A percentile compares a stretch with the other conserved stretches of the same genome.
These are phyloP conservation scores for Auricularia sp. DNA, from an alignment of 768 basidiomycete genomes.

Conservation along the genomic window DNA sequence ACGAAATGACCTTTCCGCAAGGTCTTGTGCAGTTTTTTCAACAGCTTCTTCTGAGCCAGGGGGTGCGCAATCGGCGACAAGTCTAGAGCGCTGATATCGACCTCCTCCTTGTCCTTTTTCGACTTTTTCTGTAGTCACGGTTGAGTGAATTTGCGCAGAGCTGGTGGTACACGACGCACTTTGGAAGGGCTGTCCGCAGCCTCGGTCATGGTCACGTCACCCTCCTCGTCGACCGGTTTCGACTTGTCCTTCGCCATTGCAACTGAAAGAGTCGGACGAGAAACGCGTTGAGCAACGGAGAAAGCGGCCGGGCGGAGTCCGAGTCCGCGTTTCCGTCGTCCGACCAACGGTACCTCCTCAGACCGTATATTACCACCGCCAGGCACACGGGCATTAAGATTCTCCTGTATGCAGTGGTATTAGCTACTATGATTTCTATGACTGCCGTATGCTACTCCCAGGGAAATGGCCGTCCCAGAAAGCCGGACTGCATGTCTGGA, in stretches of 20 bases:
- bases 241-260: constrained; percentile 63
- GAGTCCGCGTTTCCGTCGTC: not conserved
- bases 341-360: too few relatives aligned
- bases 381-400: too few relatives aligned
- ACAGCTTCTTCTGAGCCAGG: constrained; percentile 83
- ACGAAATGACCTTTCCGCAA: constrained; percentile 70
- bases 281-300: not conserved
- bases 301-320: not conserved
- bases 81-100: constrained; percentile 63
- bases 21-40: constrained; percentile 90
- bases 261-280: not conserved
- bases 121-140: constrained; percentile 42
- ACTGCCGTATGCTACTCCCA: too few relatives aligned
- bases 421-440: too few relatives aligned
- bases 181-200: constrained; percentile 26
- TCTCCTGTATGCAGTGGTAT: too few relatives aligned
- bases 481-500: too few relatives aligned
- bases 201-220: constrained; percentile 35
- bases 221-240: constrained; percentile 61
- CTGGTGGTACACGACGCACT: constrained; percentile 14
- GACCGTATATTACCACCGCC: too few relatives aligned
- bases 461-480: too few relatives aligned
- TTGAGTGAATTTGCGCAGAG: constrained; percentile 16
- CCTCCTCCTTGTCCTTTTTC: constrained; percentile 56
- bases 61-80: constrained; percentile 92